Conservation (phyloP, 306 rosid genomes). For the Lupinus albus region DNA sequence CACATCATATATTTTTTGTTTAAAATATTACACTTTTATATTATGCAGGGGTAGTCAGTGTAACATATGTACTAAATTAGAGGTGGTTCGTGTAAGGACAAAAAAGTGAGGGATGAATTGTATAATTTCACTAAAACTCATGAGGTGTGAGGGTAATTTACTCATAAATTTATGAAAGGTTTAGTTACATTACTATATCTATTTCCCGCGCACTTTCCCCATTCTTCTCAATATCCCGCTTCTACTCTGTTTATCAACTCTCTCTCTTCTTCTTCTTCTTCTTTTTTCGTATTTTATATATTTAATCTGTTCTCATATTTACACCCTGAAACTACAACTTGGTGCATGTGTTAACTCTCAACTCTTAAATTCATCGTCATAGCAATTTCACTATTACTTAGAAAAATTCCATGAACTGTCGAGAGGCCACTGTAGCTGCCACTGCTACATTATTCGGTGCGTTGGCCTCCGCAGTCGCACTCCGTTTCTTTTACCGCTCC, state of each 20-base stretch:
- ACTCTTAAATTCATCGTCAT: not conserved
- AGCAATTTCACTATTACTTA: not conserved
- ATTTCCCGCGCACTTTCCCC: conserved; percentile 23
- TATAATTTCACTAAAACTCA: too few species aligned
- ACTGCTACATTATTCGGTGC: conserved; percentile 72
- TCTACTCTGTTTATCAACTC: not conserved
- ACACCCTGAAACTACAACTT: not conserved
- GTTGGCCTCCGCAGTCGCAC: conserved; percentile 62
- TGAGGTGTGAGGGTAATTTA: too few species aligned
- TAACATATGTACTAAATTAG: too few species aligned
- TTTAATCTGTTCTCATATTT: not conserved
- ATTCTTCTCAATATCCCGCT: conserved; percentile 24
- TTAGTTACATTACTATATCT: too few species aligned
- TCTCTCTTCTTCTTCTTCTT: not conserved
- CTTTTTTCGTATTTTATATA: too few species aligned
- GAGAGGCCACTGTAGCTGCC: conserved; percentile 58
- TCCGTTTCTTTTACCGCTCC: conserved; percentile 60
- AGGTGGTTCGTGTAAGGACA: too few species aligned
- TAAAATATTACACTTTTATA: too few species aligned
- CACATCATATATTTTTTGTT: too few species aligned
- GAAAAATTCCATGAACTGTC: conserved; percentile 60
- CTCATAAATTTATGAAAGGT: too few species aligned
- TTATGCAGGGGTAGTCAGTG: too few species aligned
- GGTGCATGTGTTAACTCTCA: not conserved
- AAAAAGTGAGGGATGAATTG: too few species aligned